Evolutionary conservation across 331 rosid species (phyloP).

Genomic region (Rhamnella rubrinervis): DNA sequence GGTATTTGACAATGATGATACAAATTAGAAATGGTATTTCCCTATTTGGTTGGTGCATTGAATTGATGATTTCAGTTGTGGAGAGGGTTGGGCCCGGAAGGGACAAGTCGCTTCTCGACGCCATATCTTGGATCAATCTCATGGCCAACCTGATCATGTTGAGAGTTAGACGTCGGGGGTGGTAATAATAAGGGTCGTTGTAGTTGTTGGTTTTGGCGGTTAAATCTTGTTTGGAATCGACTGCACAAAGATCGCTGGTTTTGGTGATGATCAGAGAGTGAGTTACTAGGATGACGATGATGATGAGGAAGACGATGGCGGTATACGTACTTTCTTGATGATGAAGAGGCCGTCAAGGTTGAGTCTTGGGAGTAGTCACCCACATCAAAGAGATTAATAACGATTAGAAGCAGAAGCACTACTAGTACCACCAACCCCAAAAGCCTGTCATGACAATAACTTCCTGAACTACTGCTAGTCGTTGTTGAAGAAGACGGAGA

Average conservation of each 20-base stretch:
- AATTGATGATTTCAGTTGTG: constrained; percentile 55
- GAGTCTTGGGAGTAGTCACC: not conserved
- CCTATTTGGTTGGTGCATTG: not conserved
- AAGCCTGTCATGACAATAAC: not conserved
- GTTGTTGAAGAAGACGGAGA: constrained; percentile 29
- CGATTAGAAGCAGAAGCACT: not conserved
- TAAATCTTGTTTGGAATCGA: constrained; percentile 28
- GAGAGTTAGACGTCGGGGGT: not conserved
- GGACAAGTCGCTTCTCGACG: constrained; percentile 79
- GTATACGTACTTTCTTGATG: constrained; percentile 28
- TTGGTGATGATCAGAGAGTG: constrained; percentile 36
- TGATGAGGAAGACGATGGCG: constrained; percentile 14
- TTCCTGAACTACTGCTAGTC: not conserved
- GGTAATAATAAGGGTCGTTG: constrained; percentile 10
- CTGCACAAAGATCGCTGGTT: constrained; percentile 64
- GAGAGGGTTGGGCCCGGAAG: constrained; percentile 98
- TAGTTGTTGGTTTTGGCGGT: constrained; percentile 22
- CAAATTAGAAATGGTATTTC: not conserved
- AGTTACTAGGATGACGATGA: constrained; percentile 37
- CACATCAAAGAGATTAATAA: constrained; percentile 13
- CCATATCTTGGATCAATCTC: constrained; percentile 74
- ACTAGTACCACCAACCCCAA: not conserved
- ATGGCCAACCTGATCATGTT: constrained; percentile 5
- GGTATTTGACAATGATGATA: not conserved
- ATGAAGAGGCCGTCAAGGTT: constrained; percentile 2